Conservation (phyloP, 805 yeast species). For the Candida broadrunensis region DNA sequence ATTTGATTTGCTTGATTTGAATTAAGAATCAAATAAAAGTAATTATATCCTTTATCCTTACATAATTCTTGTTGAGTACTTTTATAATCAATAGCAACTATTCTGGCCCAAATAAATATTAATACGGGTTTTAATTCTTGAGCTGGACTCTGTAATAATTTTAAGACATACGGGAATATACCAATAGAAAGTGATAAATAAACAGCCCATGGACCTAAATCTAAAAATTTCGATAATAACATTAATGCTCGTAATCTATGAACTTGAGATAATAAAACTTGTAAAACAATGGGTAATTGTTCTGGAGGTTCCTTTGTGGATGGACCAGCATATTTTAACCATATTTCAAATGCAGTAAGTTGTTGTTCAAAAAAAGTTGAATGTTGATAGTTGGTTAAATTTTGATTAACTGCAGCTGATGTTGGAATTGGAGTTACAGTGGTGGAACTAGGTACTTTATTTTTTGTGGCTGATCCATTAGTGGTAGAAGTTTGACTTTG, state of each 20-base stretch:
- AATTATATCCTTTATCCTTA: constrained; percentile 86
- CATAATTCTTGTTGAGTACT: constrained; percentile 89
- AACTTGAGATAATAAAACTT: constrained; percentile 88
- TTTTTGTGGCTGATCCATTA: constrained; percentile 1
- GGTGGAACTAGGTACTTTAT: constrained; percentile 3
- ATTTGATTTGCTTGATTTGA: constrained; percentile 28
- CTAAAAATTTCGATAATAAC: constrained; percentile 78
- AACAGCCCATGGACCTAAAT: constrained; percentile 97
- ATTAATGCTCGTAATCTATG: constrained; percentile 89
- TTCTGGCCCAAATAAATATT: constrained; percentile 96
- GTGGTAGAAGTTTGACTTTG: neutral
- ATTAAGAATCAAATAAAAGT: constrained; percentile 77
- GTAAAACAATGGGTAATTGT: constrained; percentile 90
- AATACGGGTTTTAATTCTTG: constrained; percentile 91
- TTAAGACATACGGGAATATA: constrained; percentile 90
- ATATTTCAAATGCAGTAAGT: constrained; percentile 90
- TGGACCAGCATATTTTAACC: constrained; percentile 86
- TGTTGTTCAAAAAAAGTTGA: constrained; percentile 95
- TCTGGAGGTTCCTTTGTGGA: constrained; percentile 86
- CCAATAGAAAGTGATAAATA: constrained; percentile 90
- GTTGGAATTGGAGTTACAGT: constrained; percentile 5
- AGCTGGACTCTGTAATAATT: constrained; percentile 89
- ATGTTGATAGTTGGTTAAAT: constrained; percentile 64
- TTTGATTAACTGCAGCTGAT: constrained; percentile 8
- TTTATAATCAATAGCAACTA: constrained; percentile 90